Evolutionary conservation across 1,284 basidiomycete species (phyloP), one percentile per base, ranked within the genome.

Genomic region (Mycosarcoma maydis): DNA sequence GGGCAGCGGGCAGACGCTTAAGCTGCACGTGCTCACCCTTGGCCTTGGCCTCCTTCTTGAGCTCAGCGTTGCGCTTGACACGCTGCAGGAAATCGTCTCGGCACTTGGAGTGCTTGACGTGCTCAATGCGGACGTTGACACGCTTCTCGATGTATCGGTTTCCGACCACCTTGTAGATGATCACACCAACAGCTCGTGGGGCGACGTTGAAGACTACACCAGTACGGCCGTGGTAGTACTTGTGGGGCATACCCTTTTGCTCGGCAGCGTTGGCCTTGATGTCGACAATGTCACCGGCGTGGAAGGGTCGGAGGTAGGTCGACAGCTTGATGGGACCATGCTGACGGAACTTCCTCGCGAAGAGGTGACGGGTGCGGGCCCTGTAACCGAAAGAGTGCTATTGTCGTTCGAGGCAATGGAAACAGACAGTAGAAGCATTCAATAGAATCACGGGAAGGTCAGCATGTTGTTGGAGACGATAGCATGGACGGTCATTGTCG

Each of bases 181-280:
- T 94, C 68, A 99, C 92, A 84, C 94, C 94, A 77, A 98, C 94
- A 57, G 92, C 90, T 60, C 89, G 88, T 65, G 92, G 92, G 51
- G 95, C 92, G 73, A 99, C 94, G 86, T 98, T 98, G 89, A 96
- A 98, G 72, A 99, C 87, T 80, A 98, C 95, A 76, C 96, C 95
- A 73, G 95, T 99, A 72, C 92, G 91, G 80, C 92, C 93, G 78
- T 56, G 62, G 78, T 81, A 81, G 74, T 80, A 81, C 86, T 98
- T 98, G 88, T 97, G 94, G 83, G 95, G 94, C 93, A 98, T 97
- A 85, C 95, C 95, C 90, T 95, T 96, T 88, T 98, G 96, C 85
- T 97, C 91, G 49, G 94, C 92, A 68, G 94, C 89, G 84, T 99
- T 98, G 80, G 95, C 95, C 87, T 96, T 96, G 88, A 98, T 98